Base-by-base conservation (phyloP, 768 basidiomycete genomes). In the Sporobolomyces roseus region DNA sequence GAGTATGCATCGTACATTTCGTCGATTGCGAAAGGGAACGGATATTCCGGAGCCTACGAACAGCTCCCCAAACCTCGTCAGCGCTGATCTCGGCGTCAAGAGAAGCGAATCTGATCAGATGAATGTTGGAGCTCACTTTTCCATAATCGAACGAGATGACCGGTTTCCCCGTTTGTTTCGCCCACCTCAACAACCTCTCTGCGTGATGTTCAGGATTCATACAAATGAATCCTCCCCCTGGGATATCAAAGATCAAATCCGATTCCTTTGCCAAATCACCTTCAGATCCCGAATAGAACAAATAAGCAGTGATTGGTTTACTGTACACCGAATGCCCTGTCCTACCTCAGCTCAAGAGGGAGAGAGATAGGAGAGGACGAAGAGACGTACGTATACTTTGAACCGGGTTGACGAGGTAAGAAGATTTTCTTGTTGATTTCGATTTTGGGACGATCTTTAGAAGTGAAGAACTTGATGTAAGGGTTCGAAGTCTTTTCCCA, bases 401-500 rank as follows among this genome's bases (percentile, higher is more conserved):
- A 96, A 4, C 82, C 82, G 43, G 84, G 80, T 1, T 92, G 93
- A 33, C 94, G 85, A 3, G 90, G 86, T 14, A 99, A 82, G n/a
- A 88, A 81, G 53, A 99, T 82, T 79, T 88, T 89, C 61, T 87
- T 84, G 60, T 85, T 82, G 67, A 90, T 81, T 29, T 83, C 80
- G 35, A 97, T 78, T 46, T 73, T 78, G 10, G 91, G 91, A 13
- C 85, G 79, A 68, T 82, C 80, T 17, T 84, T 75, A 50, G 77
- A 71, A 21, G 81, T 86, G 49, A 88, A 72, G 30, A 87, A 77
- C 35, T 88, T 88, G 72, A 96, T 81, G 80, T 91, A 89, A 68
- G 93, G 96, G 79, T 98, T 94, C 2, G 84, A 83, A 0, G 91
- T 91, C 82, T 99, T 99, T 79, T 94, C 93, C 96, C 96, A 99